Evolutionary conservation across 768 basidiomycete genomes (phyloP).

Genomic region (Tylopilus sp.): DNA sequence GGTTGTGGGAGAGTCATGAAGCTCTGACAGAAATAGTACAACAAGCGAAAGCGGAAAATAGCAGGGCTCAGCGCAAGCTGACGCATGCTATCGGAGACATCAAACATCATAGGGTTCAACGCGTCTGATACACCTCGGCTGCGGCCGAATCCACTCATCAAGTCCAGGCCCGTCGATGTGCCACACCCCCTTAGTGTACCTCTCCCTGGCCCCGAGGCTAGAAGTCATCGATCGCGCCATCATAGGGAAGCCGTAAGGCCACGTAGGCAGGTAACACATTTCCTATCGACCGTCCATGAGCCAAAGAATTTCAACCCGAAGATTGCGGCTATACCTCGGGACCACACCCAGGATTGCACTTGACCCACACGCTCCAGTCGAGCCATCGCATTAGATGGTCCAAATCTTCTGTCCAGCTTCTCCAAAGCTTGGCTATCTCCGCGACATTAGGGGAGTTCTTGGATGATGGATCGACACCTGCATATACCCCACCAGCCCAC

Average conservation of each 20-base stretch:
- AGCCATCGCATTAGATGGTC: constrained; percentile 45
- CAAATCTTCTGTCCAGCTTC: constrained; percentile 35
- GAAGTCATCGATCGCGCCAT: too few species aligned
- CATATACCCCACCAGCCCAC: constrained; percentile 41
- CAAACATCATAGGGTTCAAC: constrained; percentile 1
- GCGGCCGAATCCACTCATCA: constrained; percentile 21
- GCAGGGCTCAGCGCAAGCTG: too few species aligned
- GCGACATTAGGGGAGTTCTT: background rate
- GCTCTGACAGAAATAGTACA: too few species aligned
- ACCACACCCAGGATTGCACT: constrained; percentile 44
- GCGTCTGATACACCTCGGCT: constrained; percentile 20
- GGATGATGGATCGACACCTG: constrained; percentile 14
- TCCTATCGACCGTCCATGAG: constrained; percentile 11
- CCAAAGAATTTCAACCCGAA: too few species aligned
- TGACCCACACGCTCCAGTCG: constrained; percentile 51
- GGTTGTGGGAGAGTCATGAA: too few species aligned
- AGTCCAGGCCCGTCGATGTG: background rate
- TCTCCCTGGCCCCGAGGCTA: background rate
- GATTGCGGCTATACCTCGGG: constrained; percentile 20
- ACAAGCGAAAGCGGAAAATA: too few species aligned
- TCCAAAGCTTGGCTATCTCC: constrained; percentile 10
- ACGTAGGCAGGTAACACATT: constrained; percentile 27
- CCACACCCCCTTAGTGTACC: background rate
- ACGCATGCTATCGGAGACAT: background rate
- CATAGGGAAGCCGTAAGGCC: constrained; percentile 17